A percentile compares a stretch with the other conserved stretches of the same genome.
Evolutionary conservation across 352 stramenopile genomes (phyloP).

Genomic region (Aphanomyces euteiches): DNA sequence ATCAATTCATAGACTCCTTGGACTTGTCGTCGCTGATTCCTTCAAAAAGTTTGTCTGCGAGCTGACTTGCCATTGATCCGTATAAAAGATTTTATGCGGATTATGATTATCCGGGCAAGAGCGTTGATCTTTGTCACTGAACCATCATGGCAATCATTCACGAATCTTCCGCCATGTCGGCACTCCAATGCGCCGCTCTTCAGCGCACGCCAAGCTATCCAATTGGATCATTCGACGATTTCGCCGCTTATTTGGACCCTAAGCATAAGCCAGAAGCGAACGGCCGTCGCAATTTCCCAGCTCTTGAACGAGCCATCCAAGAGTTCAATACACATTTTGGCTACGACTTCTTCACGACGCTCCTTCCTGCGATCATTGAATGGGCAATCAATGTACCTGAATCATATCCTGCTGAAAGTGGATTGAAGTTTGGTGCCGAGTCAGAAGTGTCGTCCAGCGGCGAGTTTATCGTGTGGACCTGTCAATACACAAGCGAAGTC

Average conservation of each 20-base stretch:
- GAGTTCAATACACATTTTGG: background rate
- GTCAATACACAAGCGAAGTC: background rate
- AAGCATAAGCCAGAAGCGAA: background rate
- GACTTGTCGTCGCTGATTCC: no score
- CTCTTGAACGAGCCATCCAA: background rate
- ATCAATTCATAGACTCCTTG: no score
- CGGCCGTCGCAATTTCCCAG: background rate
- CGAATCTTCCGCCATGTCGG: background rate
- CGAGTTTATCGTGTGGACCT: background rate
- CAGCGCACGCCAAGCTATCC: background rate
- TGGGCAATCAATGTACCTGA: background rate
- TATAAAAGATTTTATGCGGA: no score
- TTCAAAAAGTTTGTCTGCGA: no score
- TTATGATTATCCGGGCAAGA: no score
- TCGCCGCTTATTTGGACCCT: background rate
- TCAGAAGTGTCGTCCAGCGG: slow-evolving; percentile 1
- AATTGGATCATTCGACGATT: slow-evolving; percentile 7
- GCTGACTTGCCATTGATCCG: no score
- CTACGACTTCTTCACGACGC: background rate
- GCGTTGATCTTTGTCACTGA: background rate
- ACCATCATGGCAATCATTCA: background rate
- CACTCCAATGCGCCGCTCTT: background rate
- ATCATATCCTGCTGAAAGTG: background rate
- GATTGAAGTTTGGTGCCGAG: background rate
- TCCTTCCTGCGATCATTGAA: background rate